phyloP scores from a whole-genome alignment of 441 rosid species.

The Codiaeum variegatum region DNA sequence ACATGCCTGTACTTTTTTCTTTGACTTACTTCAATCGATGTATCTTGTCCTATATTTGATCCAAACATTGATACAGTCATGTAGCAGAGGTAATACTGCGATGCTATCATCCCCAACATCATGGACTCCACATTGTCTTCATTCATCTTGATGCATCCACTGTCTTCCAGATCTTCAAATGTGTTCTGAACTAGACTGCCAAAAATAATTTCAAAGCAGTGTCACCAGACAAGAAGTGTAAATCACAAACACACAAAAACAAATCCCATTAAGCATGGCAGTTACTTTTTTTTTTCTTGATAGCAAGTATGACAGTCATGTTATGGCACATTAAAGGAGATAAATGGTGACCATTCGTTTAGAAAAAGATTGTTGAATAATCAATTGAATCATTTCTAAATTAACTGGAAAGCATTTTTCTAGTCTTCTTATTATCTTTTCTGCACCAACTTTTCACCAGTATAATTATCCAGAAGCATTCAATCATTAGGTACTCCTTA shows the following conservation, averaged over 20 bases:
- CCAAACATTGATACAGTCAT: constrained; percentile 97
- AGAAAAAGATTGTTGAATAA: not conserved
- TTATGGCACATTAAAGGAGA: not conserved
- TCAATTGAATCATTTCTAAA: not conserved
- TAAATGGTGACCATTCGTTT: not conserved
- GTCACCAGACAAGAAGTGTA: not conserved
- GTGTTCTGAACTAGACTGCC: constrained; percentile 86
- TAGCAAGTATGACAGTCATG: constrained; percentile 16
- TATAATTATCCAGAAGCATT: not conserved
- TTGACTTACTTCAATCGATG: constrained; percentile 81
- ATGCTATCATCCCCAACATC: constrained; percentile 94
- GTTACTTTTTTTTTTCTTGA: too few relatives aligned
- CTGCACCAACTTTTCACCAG: not conserved
- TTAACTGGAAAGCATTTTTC: not conserved
- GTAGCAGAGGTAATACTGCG: constrained; percentile 96
- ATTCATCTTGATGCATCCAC: constrained; percentile 86
- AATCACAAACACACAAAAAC: constrained; percentile 8
- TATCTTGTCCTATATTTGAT: constrained; percentile 88
- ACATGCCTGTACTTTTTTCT: not conserved
- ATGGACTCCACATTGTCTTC: constrained; percentile 76
- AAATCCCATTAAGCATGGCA: constrained; percentile 4
- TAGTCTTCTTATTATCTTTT: not conserved
- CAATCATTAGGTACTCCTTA: not conserved
- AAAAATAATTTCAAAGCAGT: constrained; percentile 20
- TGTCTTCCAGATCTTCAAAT: constrained; percentile 97